Percentiles rank a stretch among this genome's conserved stretches.
These are phyloP conservation scores for Prunus padus DNA, from an alignment of 306 rosid genomes.

Conservation along the genomic window DNA sequence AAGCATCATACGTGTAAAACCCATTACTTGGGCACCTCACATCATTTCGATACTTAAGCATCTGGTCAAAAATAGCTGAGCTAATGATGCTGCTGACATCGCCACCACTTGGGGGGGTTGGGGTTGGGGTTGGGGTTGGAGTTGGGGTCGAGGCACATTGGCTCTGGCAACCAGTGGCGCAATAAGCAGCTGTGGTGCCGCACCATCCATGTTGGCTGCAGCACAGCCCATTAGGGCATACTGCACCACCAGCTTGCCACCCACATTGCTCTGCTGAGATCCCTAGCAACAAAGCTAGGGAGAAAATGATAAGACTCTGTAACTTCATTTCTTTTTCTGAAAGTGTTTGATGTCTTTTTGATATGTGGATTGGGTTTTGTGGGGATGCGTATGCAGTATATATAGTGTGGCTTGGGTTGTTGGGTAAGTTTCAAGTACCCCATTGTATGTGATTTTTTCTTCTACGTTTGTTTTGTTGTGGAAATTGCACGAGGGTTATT, in stretches of 20 bases:
- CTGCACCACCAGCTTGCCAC: slow-evolving; percentile 16
- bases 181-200: slow-evolving; percentile 11
- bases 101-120: not conserved
- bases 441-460: too few relatives aligned
- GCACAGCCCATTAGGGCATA: slow-evolving; percentile 20
- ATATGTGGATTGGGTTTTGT: not conserved
- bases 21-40: slow-evolving; percentile 30
- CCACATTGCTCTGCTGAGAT: slow-evolving; percentile 30
- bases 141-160: slow-evolving; percentile 19
- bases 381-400: not conserved
- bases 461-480: too few relatives aligned
- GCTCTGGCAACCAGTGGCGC: slow-evolving; percentile 15
- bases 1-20: slow-evolving; percentile 57
- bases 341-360: not conserved
- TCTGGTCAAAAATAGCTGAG: slow-evolving; percentile 31
- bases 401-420: not conserved
- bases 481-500: too few relatives aligned
- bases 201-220: slow-evolving; percentile 33
- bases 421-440: too few relatives aligned
- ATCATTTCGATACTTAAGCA: slow-evolving; percentile 51
- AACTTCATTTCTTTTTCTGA: not conserved
- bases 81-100: slow-evolving; percentile 29
- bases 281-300: slow-evolving; percentile 2
- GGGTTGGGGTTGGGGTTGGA: not conserved
- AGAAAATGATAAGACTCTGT: not conserved